Percentiles rank a stretch among this genome's conserved stretches.
Conservation (phyloP, 148 eudicot species). For the Gaultheria prostrata region DNA sequence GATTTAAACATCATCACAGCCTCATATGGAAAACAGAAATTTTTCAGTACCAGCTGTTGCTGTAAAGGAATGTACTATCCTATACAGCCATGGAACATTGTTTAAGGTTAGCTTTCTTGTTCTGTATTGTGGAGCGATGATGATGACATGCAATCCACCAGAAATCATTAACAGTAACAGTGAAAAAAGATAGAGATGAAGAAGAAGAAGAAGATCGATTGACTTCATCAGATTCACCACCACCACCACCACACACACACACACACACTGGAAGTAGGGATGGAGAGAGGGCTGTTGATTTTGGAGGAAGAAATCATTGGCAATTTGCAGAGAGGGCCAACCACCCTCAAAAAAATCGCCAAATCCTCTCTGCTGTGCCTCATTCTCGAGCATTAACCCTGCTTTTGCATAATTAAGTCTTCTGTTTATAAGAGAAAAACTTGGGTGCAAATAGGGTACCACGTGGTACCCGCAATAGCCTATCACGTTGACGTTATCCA, state of each 20-base stretch:
- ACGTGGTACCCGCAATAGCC: too few relatives aligned
- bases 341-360: not conserved
- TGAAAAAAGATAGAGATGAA: too few relatives aligned
- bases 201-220: not conserved
- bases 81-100: too few relatives aligned
- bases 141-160: not conserved
- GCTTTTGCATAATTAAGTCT: not conserved
- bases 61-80: too few relatives aligned
- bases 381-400: not conserved
- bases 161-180: not conserved
- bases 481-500: too few relatives aligned
- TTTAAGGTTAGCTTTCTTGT: not conserved
- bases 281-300: not conserved
- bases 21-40: not conserved
- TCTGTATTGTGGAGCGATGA: not conserved
- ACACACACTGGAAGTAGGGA: not conserved
- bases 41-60: too few relatives aligned
- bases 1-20: not conserved
- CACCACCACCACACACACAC: not conserved
- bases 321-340: not conserved
- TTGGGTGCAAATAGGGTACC: too few relatives aligned
- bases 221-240: not conserved
- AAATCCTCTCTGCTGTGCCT: constrained; percentile 5
- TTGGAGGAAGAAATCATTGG: not conserved
- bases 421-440: not conserved